Evolutionary conservation across 23 red algal species (phyloP).

Genomic region (Gracilariopsis chorda): DNA sequence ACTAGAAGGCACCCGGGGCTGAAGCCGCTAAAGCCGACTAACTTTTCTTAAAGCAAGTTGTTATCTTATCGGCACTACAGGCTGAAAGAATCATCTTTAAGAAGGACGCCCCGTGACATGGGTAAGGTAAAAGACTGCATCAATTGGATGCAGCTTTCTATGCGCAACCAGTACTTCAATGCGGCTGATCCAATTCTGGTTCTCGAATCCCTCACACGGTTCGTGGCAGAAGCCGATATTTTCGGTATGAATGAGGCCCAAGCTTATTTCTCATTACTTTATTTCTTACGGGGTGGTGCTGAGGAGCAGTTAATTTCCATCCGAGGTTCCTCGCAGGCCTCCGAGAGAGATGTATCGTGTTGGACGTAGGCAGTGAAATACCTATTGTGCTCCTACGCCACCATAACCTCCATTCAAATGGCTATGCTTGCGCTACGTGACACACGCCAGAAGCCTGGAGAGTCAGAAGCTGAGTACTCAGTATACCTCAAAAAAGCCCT

Average conservation of each 20-base stretch:
- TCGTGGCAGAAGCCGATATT: neutral
- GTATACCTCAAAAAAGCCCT: no score
- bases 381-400: neutral
- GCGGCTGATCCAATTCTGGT: neutral
- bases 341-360: neutral
- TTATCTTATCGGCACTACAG: neutral
- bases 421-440: neutral
- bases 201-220: no score
- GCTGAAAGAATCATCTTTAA: neutral
- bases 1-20: no score
- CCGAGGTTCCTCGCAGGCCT: neutral
- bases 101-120: neutral
- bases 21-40: no score
- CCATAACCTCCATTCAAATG: neutral
- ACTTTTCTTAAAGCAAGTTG: neutral
- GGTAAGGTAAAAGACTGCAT: neutral
- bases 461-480: no score
- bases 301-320: neutral
- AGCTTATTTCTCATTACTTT: neutral
- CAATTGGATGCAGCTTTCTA: neutral
- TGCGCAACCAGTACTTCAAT: neutral
- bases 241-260: neutral
- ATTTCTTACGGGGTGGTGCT: neutral
- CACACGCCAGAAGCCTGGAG: no score
- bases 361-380: neutral